A percentile compares a stretch with the other conserved stretches of the same genome.
These are phyloP conservation scores for Aspergillus sp. DNA, from an alignment of 2,329 filamentous ascomycete species.

Conservation along the genomic window DNA sequence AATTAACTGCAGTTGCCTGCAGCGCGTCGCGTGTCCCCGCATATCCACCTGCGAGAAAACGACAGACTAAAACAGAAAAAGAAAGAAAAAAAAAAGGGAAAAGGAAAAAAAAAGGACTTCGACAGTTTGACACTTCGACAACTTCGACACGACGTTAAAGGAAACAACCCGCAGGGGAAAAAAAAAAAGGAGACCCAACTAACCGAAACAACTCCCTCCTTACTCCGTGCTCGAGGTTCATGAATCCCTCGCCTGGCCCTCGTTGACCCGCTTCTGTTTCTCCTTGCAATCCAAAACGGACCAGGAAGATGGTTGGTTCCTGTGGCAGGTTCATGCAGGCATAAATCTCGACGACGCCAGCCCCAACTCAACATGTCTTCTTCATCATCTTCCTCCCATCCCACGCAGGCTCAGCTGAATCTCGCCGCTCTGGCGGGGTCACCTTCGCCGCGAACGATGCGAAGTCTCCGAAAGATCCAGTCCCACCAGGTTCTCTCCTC, in stretches of 20 bases:
- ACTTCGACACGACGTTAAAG: too few species aligned
- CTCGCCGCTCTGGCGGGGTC: conserved; percentile 28
- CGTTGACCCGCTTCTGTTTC: conserved; percentile 8
- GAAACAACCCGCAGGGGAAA: too few species aligned
- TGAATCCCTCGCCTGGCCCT: conserved; percentile 4
- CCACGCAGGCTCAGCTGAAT: conserved; percentile 25
- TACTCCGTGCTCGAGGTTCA: not conserved
- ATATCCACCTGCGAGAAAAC: conserved; percentile 14
- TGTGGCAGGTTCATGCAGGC: conserved; percentile 7
- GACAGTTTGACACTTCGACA: too few species aligned
- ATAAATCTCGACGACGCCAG: conserved; percentile 5
- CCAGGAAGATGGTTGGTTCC: conserved; percentile 25
- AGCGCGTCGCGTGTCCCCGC: conserved; percentile 24
- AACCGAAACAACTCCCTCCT: not conserved
- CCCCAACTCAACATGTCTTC: conserved; percentile 7
- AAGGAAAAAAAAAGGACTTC: not conserved
- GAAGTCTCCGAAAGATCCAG: conserved; percentile 70
- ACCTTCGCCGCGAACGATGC: conserved; percentile 55
- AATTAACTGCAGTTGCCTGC: conserved; percentile 4
- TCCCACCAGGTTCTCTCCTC: conserved; percentile 68
- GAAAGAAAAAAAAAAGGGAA: not conserved
- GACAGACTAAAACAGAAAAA: not conserved
- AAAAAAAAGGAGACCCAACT: not conserved
- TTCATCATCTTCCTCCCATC: conserved; percentile 12
- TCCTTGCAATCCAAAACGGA: not conserved